phyloP scores from a whole-genome alignment of 169 alveolate species.

The Miamiensis avidus region DNA sequence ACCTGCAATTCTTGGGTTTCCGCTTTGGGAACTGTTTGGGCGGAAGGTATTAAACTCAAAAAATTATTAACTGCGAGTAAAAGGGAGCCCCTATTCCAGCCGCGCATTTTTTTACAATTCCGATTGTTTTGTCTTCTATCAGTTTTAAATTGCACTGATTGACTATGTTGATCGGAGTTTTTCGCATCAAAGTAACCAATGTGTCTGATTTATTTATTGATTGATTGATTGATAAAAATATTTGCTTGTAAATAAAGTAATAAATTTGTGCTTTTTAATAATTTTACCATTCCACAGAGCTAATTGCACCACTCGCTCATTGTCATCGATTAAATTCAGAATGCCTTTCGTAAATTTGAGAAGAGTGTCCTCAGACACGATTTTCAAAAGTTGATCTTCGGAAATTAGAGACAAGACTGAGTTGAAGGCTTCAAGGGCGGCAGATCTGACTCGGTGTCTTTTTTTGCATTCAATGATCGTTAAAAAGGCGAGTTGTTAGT shows the following conservation, averaged over 20 bases:
- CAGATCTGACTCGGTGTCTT: slow-evolving; percentile 6
- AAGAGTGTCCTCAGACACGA: neutral
- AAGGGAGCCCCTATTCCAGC: slow-evolving; percentile 16
- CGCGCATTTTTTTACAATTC: slow-evolving; percentile 15
- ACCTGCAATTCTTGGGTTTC: neutral
- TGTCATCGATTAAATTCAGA: slow-evolving; percentile 16
- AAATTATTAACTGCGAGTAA: neutral
- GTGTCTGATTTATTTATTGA: neutral
- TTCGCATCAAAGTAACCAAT: neutral
- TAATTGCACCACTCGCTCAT: slow-evolving; percentile 1
- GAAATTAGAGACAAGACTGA: neutral
- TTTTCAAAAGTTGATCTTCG: neutral
- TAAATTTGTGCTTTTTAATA: too few relatives aligned
- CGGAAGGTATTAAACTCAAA: slow-evolving; percentile 16
- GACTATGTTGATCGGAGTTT: neutral
- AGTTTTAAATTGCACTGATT: slow-evolving; percentile 13
- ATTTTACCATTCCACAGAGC: slow-evolving; percentile 19
- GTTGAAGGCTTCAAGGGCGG: neutral
- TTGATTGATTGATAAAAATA: too few relatives aligned
- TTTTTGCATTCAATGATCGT: neutral
- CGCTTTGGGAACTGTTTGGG: neutral
- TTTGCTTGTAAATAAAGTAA: too few relatives aligned
- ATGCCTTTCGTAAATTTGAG: neutral
- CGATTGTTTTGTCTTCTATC: slow-evolving; percentile 18
- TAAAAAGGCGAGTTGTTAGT: neutral